Evolutionary conservation across 164 flowering plant genomes (phyloP).

Genomic region (Nymphaea colorata): DNA sequence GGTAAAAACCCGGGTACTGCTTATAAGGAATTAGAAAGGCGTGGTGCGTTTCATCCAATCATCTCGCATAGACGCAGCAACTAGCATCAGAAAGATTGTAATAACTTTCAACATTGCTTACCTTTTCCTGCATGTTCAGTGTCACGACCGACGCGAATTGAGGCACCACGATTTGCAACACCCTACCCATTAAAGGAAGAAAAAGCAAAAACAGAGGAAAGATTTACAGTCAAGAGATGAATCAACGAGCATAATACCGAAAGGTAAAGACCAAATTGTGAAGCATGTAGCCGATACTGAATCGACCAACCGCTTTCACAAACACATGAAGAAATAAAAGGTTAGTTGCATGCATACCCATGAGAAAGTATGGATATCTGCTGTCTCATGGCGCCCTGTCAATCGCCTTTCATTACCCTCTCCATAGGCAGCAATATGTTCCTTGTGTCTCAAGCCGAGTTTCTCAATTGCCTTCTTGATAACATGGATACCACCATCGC

Average conservation of each 20-base stretch:
- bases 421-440: conserved; percentile 21
- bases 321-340: neutral
- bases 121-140: conserved; percentile 22
- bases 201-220: neutral
- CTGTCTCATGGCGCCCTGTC: conserved; percentile 20
- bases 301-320: neutral
- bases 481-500: conserved; percentile 13
- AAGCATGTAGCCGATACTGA: neutral
- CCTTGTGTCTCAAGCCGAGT: conserved; percentile 16
- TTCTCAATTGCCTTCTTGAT: conserved; percentile 19
- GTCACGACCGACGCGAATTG: conserved; percentile 31
- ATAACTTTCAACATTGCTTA: neutral
- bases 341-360: conserved; percentile 6
- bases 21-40: too few species aligned
- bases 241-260: neutral
- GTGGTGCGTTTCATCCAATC: too few species aligned
- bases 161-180: conserved; percentile 37
- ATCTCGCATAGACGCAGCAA: too few species aligned
- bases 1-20: too few species aligned
- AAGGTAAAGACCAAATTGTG: neutral
- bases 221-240: neutral
- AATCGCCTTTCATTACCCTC: conserved; percentile 19
- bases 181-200: conserved; percentile 12
- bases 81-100: too few species aligned
- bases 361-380: conserved; percentile 17